Conservation (phyloP, 179 eudicot genomes). For the Spergularia azorica region DNA sequence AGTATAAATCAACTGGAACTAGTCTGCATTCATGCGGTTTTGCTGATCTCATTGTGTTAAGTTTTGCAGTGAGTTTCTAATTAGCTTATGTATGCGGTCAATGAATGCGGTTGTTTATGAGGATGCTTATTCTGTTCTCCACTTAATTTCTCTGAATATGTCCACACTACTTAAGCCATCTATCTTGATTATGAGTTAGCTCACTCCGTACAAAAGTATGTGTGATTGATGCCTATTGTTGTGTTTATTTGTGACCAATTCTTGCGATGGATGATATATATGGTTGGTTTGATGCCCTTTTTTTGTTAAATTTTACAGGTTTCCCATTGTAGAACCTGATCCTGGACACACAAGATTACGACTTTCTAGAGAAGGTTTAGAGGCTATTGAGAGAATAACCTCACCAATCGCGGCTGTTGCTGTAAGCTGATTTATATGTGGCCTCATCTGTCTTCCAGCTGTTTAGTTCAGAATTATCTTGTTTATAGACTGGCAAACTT, state of each 20-base stretch:
- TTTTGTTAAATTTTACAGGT: constrained; percentile 45
- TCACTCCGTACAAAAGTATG: not conserved
- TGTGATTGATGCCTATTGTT: not conserved
- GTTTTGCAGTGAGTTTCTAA: not conserved
- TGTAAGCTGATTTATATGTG: constrained; percentile 50
- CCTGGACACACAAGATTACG: constrained; percentile 95
- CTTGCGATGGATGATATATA: constrained; percentile 4
- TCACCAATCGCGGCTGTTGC: constrained; percentile 92
- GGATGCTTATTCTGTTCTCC: not conserved
- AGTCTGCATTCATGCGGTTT: not conserved
- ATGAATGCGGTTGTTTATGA: not conserved
- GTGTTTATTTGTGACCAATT: not conserved
- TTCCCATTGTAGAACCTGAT: constrained; percentile 97
- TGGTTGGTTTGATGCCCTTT: not conserved
- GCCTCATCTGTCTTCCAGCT: not conserved
- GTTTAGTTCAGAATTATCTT: not conserved
- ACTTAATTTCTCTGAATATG: not conserved
- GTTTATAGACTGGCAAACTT: not conserved
- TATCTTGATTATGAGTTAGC: not conserved
- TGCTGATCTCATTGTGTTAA: not conserved
- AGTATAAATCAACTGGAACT: not conserved
- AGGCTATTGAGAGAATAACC: constrained; percentile 79
- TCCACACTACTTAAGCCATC: not conserved
- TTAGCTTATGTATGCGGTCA: not conserved
- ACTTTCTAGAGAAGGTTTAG: constrained; percentile 84